Evolutionary conservation across 352 stramenopile species (phyloP), one percentile per base, ranked within the genome.

Genomic region (Pythium angustatum): DNA sequence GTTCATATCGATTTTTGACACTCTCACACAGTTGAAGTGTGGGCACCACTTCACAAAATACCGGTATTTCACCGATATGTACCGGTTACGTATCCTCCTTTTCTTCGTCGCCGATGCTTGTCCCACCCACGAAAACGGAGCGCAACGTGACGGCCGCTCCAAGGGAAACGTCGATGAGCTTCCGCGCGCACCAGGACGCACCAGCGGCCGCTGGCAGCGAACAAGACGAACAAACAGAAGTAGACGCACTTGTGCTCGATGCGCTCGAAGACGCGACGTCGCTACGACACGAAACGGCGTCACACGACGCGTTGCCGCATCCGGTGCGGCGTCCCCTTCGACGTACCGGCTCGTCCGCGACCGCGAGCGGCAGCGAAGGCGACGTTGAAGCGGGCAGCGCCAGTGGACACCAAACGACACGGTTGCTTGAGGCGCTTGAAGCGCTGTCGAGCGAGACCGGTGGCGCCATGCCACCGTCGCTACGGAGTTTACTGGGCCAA

Each of bases 371-470:
- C 40, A 47, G 52, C 52, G 38, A 50, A 22, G 22, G 11, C 40
- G 41, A 41, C n/a, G 51, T 61, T 2, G 24, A 12, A 48, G 55
- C 47, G 11, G 15, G 21, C 22, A 10, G 10, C 11, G 36, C 22
- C 5, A n/a, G 44, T 31, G 40, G 24, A 21, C 62, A 48, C 7
- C 41, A 55, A 26, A 69, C 77, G 15, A 50, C 71, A 45, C 71
- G 78, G 15, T 71, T 90, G 63, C 47, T 90, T 2, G 78, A 88
- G 48, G 78, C 78, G 30, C 67, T 90, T 0, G 81, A 90, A 38
- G 73, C 73, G 49, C 73, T 90, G 2, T 77, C 75, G 1, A 64
- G 73, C 1, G 78, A 87, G 12, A 59, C 73, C 3, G 66, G 54
- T 12, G 64, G 58, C 11, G 58, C 62, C 27, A 74, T 83, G 12